Evolutionary conservation across 2,329 filamentous ascomycete species (phyloP), one percentile per base, ranked within the genome.

Genomic region (Ascosphaera apis): DNA sequence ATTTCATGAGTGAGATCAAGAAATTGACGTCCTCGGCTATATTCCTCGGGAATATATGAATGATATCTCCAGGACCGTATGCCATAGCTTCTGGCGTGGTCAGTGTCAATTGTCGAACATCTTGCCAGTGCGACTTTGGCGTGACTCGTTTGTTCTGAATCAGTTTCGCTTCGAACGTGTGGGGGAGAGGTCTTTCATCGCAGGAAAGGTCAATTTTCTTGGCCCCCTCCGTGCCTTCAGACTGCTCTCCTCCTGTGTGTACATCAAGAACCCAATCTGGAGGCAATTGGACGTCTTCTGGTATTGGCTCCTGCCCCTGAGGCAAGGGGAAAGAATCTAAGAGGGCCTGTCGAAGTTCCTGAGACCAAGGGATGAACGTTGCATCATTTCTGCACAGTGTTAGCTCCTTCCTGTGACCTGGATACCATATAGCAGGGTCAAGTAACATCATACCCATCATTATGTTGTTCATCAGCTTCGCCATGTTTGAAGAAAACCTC

Each of bases 381-480:
- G 79, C 81, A 49, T 92, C 83, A 25, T 84, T 71, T 1, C 83
- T 86, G 19, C 19, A 21, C 4, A 21, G 19, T 9, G 19, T 21
- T 21, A 21, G 19, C 19, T 21, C 9, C 19, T 21, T 4, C 19
- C 19, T 21, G 19, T 21, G 4, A 4, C 19, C 19, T 4, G 9
- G 19, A 4, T 4, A 4, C 19, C 19, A 39, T 39, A 16, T 36
- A 31, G 28, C 27, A 28, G n/a, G 31, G 37, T 31, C 39, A 37
- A 9, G 15, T 27, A 27, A 4, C 37, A n/a, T 59, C 67, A 45
- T 59, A 88, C 74, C 86, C 84, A 56, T 95, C 84, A 17, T 81
- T 72, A 60, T 93, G 83, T 51, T 91, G 81, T 46, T 93, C 84
- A 50, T 98, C 88, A 15, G 76, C 83, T 55, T 98, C 88, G 9